Conservation (phyloP, 2,329 filamentous ascomycete genomes). For the Xylaria sp. region DNA sequence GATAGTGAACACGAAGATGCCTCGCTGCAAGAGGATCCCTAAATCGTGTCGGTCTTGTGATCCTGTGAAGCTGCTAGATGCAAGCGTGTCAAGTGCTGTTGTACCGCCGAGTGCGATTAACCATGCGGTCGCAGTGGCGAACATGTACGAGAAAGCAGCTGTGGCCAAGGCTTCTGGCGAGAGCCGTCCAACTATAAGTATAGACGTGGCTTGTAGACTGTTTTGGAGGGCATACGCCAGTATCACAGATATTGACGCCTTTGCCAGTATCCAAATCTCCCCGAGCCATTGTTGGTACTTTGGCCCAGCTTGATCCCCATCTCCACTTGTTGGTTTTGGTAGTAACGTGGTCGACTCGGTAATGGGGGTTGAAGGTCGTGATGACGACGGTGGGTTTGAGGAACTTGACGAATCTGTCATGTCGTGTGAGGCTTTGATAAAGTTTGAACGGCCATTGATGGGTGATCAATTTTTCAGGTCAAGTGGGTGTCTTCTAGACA, state of each 20-base stretch:
- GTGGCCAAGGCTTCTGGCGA: constrained; percentile 81
- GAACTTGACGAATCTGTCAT: constrained; percentile 29
- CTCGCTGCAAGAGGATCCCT: constrained; percentile 78
- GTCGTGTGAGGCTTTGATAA: background rate
- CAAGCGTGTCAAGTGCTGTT: constrained; percentile 84
- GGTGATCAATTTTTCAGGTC: background rate
- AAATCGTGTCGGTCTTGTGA: constrained; percentile 79
- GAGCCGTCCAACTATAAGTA: constrained; percentile 79
- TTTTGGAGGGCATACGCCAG: constrained; percentile 86
- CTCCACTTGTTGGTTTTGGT: constrained; percentile 25
- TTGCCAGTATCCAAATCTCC: constrained; percentile 72
- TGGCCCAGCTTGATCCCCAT: background rate
- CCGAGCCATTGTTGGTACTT: constrained; percentile 45
- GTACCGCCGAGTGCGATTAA: constrained; percentile 84
- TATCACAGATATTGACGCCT: constrained; percentile 77
- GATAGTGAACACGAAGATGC: constrained; percentile 71
- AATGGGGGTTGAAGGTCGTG: constrained; percentile 12
- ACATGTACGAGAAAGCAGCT: constrained; percentile 91
- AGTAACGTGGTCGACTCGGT: constrained; percentile 34
- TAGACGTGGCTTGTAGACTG: constrained; percentile 80
- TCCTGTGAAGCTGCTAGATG: constrained; percentile 81
- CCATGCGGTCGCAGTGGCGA: constrained; percentile 88
- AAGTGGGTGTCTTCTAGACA: background rate
- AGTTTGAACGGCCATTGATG: background rate
- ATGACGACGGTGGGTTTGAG: constrained; percentile 18